A percentile compares a stretch with the other conserved stretches of the same genome.
These are phyloP conservation scores for Trichoderma sp. DNA, from an alignment of 2,329 filamentous ascomycete species.

Conservation along the genomic window DNA sequence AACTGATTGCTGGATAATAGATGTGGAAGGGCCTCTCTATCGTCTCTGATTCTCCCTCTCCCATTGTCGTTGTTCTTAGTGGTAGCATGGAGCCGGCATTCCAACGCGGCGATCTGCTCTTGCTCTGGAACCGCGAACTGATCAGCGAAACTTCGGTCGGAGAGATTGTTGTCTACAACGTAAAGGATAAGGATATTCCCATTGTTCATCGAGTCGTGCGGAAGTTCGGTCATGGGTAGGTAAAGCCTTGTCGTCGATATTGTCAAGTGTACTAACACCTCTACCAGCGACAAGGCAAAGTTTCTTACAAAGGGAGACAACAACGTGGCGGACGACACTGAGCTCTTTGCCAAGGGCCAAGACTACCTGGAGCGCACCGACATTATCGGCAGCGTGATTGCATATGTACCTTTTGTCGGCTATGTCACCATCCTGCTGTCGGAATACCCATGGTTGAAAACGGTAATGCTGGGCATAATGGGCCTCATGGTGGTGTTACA, in stretches of 20 bases:
- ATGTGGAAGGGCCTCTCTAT: conserved; percentile 89
- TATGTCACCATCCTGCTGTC: conserved; percentile 96
- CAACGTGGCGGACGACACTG: conserved; percentile 89
- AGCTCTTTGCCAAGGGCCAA: conserved; percentile 79
- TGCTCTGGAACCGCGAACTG: conserved; percentile 72
- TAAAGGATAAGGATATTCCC: conserved; percentile 90
- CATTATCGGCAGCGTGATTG: conserved; percentile 89
- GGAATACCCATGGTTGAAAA: conserved; percentile 97
- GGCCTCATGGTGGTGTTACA: conserved; percentile 90
- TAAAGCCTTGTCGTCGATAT: conserved; percentile 6
- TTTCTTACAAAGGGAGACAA: conserved; percentile 98
- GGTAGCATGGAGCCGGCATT: conserved; percentile 85
- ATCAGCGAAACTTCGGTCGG: conserved; percentile 54
- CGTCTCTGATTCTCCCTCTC: conserved; percentile 69
- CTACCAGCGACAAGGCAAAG: conserved; percentile 53
- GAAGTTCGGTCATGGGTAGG: conserved; percentile 61
- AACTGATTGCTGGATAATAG: conserved; percentile 32
- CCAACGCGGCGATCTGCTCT: conserved; percentile 71
- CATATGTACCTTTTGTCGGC: conserved; percentile 90
- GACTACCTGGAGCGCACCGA: conserved; percentile 83
- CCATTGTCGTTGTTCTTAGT: conserved; percentile 80
- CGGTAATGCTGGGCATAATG: conserved; percentile 91
- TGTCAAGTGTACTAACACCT: not conserved
- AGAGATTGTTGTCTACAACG: conserved; percentile 69
- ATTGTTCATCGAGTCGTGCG: conserved; percentile 93